Evolutionary conservation across 495 filamentous ascomycete genomes (phyloP), one percentile per base, ranked within the genome.

Genomic region (Entonaema liquescens): DNA sequence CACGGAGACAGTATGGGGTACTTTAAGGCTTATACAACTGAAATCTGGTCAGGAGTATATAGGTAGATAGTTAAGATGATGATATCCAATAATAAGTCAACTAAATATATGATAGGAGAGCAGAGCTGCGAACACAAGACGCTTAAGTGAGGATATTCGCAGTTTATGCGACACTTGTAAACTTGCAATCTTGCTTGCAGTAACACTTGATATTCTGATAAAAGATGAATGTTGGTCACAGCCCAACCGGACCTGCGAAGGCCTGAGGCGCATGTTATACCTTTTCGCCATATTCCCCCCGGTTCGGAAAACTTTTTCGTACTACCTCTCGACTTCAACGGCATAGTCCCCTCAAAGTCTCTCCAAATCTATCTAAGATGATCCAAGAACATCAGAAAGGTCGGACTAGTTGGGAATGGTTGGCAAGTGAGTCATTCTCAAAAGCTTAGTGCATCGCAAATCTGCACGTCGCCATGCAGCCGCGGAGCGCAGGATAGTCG

Each of bases 131-230:
- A 59, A 47, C 12, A 56, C 53, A 50, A 59, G 73, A 72, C 62
- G 70, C 67, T 77, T 69, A 65, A 57, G 56, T 73, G 75, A 77
- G 52, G 73, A 47, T 77, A 75, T 77, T 76, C 75, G 75, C 68
- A 77, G 60, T 62, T 67, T 33, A 71, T 73, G 72, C 67, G 63
- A 73, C 62, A 54, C 50, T 49, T 26, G 65, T 65, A 25, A 59
- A 65, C n/a, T 56, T 68, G 74, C 67, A 64, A 59, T 44, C 44
- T 56, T 67, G 66, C 53, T 72, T 63, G 65, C 59, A 64, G 62
- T 47, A 64, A 19, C 12, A 67, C 62, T 67, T 74, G 75, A 65
- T 66, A 59, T 42, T 67, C 57, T 59, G n/a, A 33, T 63, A 60
- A 71, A 69, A 67, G 71, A 69, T 67, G 58, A 57, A 71, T 64